A percentile compares a stretch with the other conserved stretches of the same genome.
These are phyloP conservation scores for Zygosaccharomyces pseudobailii DNA, from an alignment of 1,139 yeast genomes.

Conservation along the genomic window DNA sequence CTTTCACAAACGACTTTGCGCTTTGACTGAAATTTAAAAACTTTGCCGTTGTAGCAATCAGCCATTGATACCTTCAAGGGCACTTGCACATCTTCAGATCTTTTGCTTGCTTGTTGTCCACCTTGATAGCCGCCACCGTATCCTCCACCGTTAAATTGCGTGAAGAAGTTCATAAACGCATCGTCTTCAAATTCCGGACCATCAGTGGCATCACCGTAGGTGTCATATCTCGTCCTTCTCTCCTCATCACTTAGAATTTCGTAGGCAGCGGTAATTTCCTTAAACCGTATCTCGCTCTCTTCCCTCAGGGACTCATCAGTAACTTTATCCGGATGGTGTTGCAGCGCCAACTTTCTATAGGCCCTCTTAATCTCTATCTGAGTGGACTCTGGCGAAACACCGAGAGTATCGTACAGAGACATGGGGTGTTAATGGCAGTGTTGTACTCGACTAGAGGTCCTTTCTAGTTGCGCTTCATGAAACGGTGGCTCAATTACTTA, in stretches of 20 bases:
- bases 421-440: neutral
- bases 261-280: conserved; percentile 73
- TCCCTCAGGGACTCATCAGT: conserved; percentile 56
- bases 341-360: conserved; percentile 66
- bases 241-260: conserved; percentile 65
- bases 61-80: conserved; percentile 44
- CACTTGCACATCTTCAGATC: conserved; percentile 50
- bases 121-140: conserved; percentile 16
- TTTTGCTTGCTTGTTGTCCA: conserved; percentile 4
- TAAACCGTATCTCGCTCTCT: conserved; percentile 66
- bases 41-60: conserved; percentile 79
- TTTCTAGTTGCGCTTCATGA: neutral
- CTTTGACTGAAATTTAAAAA: conserved; percentile 66
- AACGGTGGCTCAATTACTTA: neutral
- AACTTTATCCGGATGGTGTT: conserved; percentile 79
- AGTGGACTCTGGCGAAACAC: conserved; percentile 59
- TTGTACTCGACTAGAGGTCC: neutral
- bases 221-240: conserved; percentile 53
- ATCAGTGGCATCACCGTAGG: conserved; percentile 42
- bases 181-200: conserved; percentile 55
- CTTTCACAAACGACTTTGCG: conserved; percentile 66
- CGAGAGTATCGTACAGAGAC: conserved; percentile 59
- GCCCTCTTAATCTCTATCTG: conserved; percentile 68
- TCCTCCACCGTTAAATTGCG: conserved; percentile 14
- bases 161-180: conserved; percentile 69